Evolutionary conservation across 1,139 yeast species (phyloP).

Genomic region (Diutina scorzettiae): DNA sequence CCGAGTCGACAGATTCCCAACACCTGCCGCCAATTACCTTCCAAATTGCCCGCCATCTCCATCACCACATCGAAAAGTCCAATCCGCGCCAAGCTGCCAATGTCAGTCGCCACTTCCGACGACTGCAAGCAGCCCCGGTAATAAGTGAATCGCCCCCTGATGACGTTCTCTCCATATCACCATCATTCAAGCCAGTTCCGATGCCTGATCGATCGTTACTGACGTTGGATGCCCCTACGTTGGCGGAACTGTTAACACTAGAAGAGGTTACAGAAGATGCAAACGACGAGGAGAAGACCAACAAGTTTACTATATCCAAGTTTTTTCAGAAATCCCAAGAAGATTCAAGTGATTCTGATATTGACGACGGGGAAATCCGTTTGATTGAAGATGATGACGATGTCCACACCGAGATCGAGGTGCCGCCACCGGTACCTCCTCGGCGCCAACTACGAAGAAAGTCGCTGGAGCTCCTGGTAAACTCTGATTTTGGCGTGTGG

Average conservation of each 20-base stretch:
- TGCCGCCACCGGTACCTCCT: background rate
- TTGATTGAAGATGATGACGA: background rate
- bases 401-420: background rate
- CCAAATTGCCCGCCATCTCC: constrained; percentile 2
- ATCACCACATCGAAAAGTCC: background rate
- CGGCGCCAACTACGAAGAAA: background rate
- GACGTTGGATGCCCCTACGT: constrained; percentile 1
- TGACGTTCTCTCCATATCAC: too few relatives aligned
- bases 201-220: background rate
- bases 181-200: too few relatives aligned
- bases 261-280: background rate
- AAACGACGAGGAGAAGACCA: background rate
- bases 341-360: constrained; percentile 1
- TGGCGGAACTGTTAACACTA: background rate
- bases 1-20: background rate
- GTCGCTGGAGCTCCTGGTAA: constrained; percentile 3
- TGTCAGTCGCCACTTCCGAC: too few relatives aligned
- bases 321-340: background rate
- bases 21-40: constrained; percentile 3
- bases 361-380: constrained; percentile 2
- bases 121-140: too few relatives aligned
- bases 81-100: too few relatives aligned
- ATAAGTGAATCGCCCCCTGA: too few relatives aligned
- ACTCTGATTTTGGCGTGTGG: constrained; percentile 3
- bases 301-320: constrained; percentile 1